Base-by-base conservation (phyloP, 1,139 yeast species). In the Geotrichum cucujoidarum region DNA sequence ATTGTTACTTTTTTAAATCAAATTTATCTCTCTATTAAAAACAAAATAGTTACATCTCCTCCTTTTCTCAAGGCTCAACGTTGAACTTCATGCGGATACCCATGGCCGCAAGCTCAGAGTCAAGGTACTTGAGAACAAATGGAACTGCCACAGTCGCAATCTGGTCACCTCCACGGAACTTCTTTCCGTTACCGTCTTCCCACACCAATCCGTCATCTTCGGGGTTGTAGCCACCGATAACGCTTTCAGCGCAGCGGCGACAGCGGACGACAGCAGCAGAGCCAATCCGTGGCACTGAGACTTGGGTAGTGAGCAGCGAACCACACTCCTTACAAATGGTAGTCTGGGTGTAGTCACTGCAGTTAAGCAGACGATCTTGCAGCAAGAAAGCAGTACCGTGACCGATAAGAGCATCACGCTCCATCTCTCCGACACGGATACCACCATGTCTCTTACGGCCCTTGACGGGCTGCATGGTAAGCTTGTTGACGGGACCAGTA, bases 371-470 rank as follows among this genome's bases (percentile, higher is more conserved):
- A 70, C 99, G 83, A 67, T 92, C 99, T 68, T 92, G 98, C 58
- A 92, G 74, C 62, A 92, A 73, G 80, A 80, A 92, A 1, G 98
- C 89, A n/a, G 98, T 84, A 71, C 98, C 99, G 65, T 94, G 98
- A 54, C 98, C 99, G 66, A 92, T 89, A 61, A 92, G 75, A 2
- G 98, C 98, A 75, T 92, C 99, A 73, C 98, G 86, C 73, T 92
- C 99, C 99, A 92, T 92, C 70, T 92, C 98, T 67, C 98, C 98
- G 36, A 92, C 95, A 77, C 99, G 95, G 60, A 92, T 92, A 83
- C 99, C 99, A 71, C 99, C 99, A 57, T 85, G 82, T 72, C 98
- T 82, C 81, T 92, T 94, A 73, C 99, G 84, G 63, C 99, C 99
- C 74, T 94, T 92, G 52, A 92, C 98, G 41, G 99, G 99, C 75